Evolutionary conservation across 176 grass and related monocot genomes (phyloP), one percentile per base, ranked within the genome.

Genomic region (Raddia guianensis): DNA sequence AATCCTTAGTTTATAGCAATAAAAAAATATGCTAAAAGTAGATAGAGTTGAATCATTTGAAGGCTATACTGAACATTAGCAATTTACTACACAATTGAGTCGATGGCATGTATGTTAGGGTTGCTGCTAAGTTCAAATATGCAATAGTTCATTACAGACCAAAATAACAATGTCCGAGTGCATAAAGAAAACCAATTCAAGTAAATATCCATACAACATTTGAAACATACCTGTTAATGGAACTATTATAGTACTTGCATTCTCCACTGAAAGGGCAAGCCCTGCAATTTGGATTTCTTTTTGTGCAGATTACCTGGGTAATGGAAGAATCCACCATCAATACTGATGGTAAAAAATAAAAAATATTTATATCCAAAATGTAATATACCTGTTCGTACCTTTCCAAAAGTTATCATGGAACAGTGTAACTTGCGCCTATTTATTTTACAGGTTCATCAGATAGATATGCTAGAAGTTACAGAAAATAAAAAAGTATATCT

Each of bases 401-500:
- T 90, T 83, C 88, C 88, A 0, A 86, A 90, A 61, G 88, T 90
- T 86, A 90, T 90, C 88, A 90, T 86, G 58, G 78, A 69, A 79
- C 68, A 90, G 55, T 90, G 88, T 54, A 90, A 63, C 44, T 90
- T 84, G 69, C 86, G 83, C 88, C 88, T 90, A 78, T 83, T 66
- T 47, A 68, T 59, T 82, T 54, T 70, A 68, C 52, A 83, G 13
- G 8, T 83, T 63, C 71, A 46, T 89, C 57, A 85, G 82, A 80
- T 71, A 49, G 57, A 49, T 71, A 35, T 71, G 59, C 9, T 70
- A 58, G 65, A 37, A 85, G 56, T 68, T 60, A 83, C 0, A 12
- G 5, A 58, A 72, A 18, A n/a, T 49, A 49, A 32, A 6, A 5
- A 32, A 55, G 27, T 27, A 27, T 27, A 27, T 27, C 27, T 27